A percentile compares a stretch with the other conserved stretches of the same genome.
These are phyloP conservation scores for Scleroderma bovista DNA, from an alignment of 768 basidiomycete species.

Conservation along the genomic window DNA sequence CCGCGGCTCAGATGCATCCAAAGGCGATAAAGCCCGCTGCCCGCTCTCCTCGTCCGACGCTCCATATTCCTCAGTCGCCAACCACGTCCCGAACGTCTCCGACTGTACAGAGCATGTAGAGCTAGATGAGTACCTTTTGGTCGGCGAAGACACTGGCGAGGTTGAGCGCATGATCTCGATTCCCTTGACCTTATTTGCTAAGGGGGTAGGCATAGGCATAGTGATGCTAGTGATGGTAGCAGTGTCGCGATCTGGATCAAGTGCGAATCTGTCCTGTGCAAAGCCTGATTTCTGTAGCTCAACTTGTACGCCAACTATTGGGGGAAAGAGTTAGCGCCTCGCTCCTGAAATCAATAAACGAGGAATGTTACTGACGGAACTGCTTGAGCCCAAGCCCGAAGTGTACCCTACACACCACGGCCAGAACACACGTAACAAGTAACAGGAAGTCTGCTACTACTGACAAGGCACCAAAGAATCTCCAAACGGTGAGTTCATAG, in stretches of 20 bases:
- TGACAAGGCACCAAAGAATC: conserved; percentile 45
- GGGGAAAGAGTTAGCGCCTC: neutral
- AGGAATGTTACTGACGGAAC: conserved; percentile 35
- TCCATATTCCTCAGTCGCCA: neutral
- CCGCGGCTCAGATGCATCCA: neutral
- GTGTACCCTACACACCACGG: conserved; percentile 44
- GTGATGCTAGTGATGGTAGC: neutral
- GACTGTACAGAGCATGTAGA: conserved; percentile 3
- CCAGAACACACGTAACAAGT: conserved; percentile 37
- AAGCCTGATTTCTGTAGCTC: conserved; percentile 14
- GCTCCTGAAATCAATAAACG: too few relatives aligned
- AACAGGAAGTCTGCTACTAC: conserved; percentile 36
- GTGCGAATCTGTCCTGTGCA: conserved; percentile 10
- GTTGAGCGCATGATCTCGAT: neutral
- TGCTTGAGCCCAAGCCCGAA: conserved; percentile 52
- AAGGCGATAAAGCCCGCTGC: neutral
- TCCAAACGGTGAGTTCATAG: conserved; percentile 31
- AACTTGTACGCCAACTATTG: conserved; percentile 13
- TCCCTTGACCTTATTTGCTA: neutral
- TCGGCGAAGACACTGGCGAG: neutral
- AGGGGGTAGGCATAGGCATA: neutral
- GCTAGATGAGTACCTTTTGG: too few relatives aligned
- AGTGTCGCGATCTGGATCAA: neutral
- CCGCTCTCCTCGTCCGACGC: conserved; percentile 1
- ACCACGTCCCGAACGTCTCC: conserved; percentile 2